Evolutionary conservation across 305 asterid species (phyloP).

Genomic region (Solanum aculeatissimum): DNA sequence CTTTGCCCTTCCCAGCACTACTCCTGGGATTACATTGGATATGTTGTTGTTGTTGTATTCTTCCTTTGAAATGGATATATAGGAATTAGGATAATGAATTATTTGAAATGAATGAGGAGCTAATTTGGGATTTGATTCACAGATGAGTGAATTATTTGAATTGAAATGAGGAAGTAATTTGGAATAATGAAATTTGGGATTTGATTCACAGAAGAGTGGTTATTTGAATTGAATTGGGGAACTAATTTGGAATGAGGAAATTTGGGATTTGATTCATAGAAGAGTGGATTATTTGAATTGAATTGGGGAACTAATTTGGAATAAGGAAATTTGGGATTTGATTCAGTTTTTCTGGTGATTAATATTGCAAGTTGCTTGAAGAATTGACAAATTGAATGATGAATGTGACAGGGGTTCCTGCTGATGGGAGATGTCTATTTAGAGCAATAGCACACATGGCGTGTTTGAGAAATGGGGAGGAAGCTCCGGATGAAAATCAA

Average conservation of each 20-base stretch:
- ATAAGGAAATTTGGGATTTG: not conserved
- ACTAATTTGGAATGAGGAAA: not conserved
- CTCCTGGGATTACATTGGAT: not conserved
- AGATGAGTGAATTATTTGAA: not conserved
- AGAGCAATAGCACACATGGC: slow-evolving; percentile 78
- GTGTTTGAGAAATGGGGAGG: slow-evolving; percentile 57
- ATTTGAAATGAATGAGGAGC: not conserved
- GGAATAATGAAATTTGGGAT: not conserved
- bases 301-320: not conserved
- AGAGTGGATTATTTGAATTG: not conserved
- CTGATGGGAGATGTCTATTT: slow-evolving; percentile 80
- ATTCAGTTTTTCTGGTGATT: not conserved
- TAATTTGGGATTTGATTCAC: not conserved
- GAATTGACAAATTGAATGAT: not conserved
- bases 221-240: no score
- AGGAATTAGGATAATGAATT: not conserved
- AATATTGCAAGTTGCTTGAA: not conserved
- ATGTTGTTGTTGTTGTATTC: not conserved
- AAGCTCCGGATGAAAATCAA: slow-evolving; percentile 59
- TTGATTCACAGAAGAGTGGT: no score
- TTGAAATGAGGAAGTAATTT: not conserved
- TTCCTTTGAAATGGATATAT: not conserved
- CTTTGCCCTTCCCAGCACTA: no score
- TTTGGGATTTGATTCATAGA: not conserved
- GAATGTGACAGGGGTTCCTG: slow-evolving; percentile 40